Base-by-base conservation (phyloP, 108 stramenopile genomes). In the Fragilariopsis cylindrus region DNA sequence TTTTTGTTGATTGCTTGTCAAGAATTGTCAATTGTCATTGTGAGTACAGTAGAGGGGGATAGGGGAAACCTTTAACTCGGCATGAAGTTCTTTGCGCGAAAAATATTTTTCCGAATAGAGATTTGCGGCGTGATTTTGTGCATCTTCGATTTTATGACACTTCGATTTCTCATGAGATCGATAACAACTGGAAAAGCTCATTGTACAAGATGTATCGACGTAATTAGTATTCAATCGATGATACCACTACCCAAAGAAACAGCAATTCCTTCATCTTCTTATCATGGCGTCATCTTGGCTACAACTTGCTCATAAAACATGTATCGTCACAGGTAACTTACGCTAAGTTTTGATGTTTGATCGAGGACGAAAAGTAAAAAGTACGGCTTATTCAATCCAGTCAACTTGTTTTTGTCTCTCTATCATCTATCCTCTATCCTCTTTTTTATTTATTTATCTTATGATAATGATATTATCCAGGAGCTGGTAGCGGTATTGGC, bases 401-500 rank as follows among this genome's bases (percentile, higher is more conserved):
- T 30, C 21, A 60, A 60, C 18, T 19, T 21, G 1, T 2, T 21
- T 60, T 18, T 8, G 19, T n/a, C 18, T 41, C 41, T 40, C 0
- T 15, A 57, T 15, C 7, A 3, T 13, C 9, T 62, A 43, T 4
- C 40, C 43, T 30, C 30, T 19, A 63, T 45, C 7, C 41, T 44
- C 40, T 7, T 45, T 40, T 2, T 63, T 15, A 13, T 3, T 2
- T 63, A 11, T 63, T 45, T 63, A 43, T 45, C 0, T 12, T 45
- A 11, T 57, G 30, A 30, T 30, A 2, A 30, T 30, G 30, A 2
- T 19, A n/a, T 19, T 0, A 16, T 15, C 62, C 15, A 63, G 62
- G 96, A 15, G 90, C 92, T 45, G 90, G 83, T 16, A 85, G 89
- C 15, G 96, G 96, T 13, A 92, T 96, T 45, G 96, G 96, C 40